These are phyloP conservation scores for Sarcocystis neurona DNA, from an alignment of 169 alveolate species.

Conservation along the genomic window DNA sequence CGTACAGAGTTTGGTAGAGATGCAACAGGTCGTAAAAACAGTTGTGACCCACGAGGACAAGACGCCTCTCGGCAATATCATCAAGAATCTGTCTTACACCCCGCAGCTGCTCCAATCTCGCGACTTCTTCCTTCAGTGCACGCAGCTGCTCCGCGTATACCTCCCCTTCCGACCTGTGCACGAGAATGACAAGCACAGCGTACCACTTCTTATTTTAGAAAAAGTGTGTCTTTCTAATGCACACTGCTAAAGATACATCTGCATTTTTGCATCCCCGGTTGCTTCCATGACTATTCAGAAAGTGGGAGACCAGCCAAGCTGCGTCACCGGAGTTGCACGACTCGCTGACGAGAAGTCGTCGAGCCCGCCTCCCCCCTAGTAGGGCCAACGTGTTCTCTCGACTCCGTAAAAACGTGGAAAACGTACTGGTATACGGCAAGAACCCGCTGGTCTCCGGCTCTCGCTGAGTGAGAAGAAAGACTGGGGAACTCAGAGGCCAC, in stretches of 20 bases:
- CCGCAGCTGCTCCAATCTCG: slow-evolving; percentile 71
- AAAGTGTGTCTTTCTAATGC: neutral
- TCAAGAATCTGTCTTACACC: slow-evolving; percentile 85
- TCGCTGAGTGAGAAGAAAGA: slow-evolving; percentile 77
- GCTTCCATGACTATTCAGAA: no score
- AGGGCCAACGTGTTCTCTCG: no score
- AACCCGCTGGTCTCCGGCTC: slow-evolving; percentile 55
- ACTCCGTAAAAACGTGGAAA: no score
- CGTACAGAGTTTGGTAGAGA: slow-evolving; percentile 80
- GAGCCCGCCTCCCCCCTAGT: no score
- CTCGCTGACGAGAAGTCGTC: no score
- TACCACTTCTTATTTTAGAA: no score
- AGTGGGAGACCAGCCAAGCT: no score
- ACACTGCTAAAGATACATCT: neutral
- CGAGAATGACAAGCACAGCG: neutral
- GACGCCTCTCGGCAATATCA: slow-evolving; percentile 70
- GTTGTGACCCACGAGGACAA: slow-evolving; percentile 85
- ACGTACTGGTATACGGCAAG: slow-evolving; percentile 28
- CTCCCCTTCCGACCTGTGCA: slow-evolving; percentile 77
- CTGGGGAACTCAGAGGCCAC: slow-evolving; percentile 81
- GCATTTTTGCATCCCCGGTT: neutral
- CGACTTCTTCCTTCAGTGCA: slow-evolving; percentile 69
- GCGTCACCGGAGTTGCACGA: no score
- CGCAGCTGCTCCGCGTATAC: slow-evolving; percentile 73
- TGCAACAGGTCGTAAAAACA: slow-evolving; percentile 87